Base-by-base conservation (phyloP, 441 rosid species). In the Metrosideros polymorpha region DNA sequence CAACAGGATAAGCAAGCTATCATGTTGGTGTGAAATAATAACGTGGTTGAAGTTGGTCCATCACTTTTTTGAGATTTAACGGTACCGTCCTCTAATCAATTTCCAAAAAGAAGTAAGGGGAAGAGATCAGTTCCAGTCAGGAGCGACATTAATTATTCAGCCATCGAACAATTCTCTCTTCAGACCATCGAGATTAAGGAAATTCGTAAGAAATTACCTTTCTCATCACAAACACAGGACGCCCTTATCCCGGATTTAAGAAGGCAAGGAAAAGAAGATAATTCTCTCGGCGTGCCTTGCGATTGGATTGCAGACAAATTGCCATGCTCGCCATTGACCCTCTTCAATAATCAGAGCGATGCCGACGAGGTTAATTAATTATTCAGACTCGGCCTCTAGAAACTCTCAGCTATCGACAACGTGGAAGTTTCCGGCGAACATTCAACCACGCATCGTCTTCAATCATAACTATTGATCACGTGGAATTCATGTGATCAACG, bases 361-460 rank as follows among this genome's bases (percentile, higher is more conserved):
- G 42, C 25, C 7, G 3, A 63, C 43, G 7, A 10, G 43, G 6
- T 63, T 32, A 63, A 63, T 30, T 19, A 18, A 32, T 63, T 63
- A 7, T 63, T 63, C n/a, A 63, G 25, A 32, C 39, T 32, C 4
- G 1, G 19, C 76, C 7, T 63, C 13, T 4, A 4, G 9, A 32
- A 32, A 4, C 27, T 63, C 24, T 9, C 9, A 15, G 22, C 39
- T 61, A 30, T 61, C 15, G 6, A 30, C 32, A 30, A 30, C 10
- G 15, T 61, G 13, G 25, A 63, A 63, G 25, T 32, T 63, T 32
- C 3, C 43, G 6, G 9, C 6, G 0, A 59, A 59, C 39, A 3
- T 29, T 39, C 22, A 63, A 18, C 17, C 0, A 63, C 2, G 0
- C 13, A 18, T 25, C 4, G 5, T 63, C 3, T 35, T 18, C 5